phyloP scores from a whole-genome alignment of 1,284 basidiomycete genomes.

The Cystobasidium slooffiae region DNA sequence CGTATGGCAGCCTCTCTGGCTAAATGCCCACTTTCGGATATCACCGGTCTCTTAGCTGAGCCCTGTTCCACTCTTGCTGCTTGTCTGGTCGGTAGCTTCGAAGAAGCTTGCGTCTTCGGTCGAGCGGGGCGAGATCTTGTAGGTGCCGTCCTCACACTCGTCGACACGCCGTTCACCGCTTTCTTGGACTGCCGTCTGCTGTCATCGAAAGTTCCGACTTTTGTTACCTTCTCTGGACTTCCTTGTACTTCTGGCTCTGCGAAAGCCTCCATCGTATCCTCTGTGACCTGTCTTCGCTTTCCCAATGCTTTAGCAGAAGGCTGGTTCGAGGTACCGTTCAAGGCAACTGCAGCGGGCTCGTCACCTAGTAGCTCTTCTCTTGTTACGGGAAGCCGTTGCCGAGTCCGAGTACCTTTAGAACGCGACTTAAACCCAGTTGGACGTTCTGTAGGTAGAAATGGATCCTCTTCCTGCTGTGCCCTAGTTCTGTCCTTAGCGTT shows the following conservation, averaged over 20 bases:
- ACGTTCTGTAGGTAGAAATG: not conserved
- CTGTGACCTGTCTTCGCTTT: conserved; percentile 15
- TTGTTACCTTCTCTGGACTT: conserved; percentile 12
- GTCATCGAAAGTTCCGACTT: conserved; percentile 10
- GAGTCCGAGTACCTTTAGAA: not conserved
- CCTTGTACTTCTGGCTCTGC: not conserved
- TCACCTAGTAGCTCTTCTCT: not conserved
- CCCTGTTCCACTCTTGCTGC: not conserved
- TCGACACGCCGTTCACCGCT: not conserved
- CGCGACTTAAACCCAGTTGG: not conserved
- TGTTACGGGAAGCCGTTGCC: not conserved
- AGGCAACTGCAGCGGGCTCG: not conserved
- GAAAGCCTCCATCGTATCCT: not conserved
- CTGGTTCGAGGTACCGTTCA: not conserved
- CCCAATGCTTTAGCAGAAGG: conserved; percentile 27
- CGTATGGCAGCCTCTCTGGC: conserved; percentile 16
- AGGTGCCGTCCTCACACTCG: not conserved
- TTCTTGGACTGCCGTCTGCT: not conserved
- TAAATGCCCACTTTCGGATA: not conserved
- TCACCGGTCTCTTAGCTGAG: not conserved
- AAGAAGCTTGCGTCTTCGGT: not conserved
- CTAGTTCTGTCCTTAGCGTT: not conserved
- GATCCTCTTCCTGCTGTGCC: not conserved
- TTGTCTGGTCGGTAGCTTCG: conserved; percentile 2
- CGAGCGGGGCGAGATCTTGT: not conserved